Evolutionary conservation across 495 filamentous ascomycete genomes (phyloP), one percentile per base, ranked within the genome.

Genomic region (Xylaria bambusicola): DNA sequence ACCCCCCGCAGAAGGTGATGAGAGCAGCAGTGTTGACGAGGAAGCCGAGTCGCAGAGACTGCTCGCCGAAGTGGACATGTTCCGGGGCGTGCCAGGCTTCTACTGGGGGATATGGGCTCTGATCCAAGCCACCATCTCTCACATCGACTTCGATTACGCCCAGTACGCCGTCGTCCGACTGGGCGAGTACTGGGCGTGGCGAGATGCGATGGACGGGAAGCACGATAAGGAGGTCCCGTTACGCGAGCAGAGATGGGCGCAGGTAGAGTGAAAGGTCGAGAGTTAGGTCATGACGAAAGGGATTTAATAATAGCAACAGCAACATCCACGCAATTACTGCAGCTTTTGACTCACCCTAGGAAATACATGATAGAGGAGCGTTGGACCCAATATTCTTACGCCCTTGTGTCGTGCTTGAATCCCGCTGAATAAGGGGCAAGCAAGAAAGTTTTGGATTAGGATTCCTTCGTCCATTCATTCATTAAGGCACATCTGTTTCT

Each of bases 81-180:
- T 90, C 77, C 83, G 93, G 36, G 94, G 93, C 53, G 81, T 97
- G 10, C 95, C 94, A 0, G 94, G 94, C 9, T 88, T 99, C 58
- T 82, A 80, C 67, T 90, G 88, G 91, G 95, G 94, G 21, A 89
- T 97, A 48, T 98, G 95, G 95, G 90, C 92, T 8, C 80, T 98
- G 49, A 97, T 99, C 66, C 95, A 99, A 77, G 91, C 92, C 1
- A 90, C 86, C 17, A 98, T 99, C 62, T 93, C 89, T 4, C 86
- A 93, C 58, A 98, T 99, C 62, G 92, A 98, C 71, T 99, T 99
- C 67, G 92, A 99, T 73, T 99, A 98, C 65, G 90, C 91, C 35
- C 81, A 83, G 23, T 99, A 98, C 74, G 95, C 93, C 21, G 90
- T 97, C 70, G 69, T 88, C 4, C 81, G 95, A 56, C 77, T 99